phyloP scores from a whole-genome alignment of 805 yeast species.

The Cyberlindnera misumaiensis region DNA sequence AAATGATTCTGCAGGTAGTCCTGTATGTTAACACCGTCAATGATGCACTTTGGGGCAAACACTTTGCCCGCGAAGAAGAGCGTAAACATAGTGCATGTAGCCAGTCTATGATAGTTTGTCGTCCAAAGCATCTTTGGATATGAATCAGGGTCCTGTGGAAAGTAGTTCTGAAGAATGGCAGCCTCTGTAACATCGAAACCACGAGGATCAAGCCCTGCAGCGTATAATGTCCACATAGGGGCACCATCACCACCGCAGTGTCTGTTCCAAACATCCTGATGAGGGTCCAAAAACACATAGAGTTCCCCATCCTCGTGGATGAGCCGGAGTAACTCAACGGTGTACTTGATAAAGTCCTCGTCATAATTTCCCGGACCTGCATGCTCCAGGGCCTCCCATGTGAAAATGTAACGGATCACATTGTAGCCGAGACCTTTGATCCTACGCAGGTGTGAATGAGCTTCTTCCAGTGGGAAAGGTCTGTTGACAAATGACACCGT shows the following conservation, averaged over 20 bases:
- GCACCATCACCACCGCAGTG: constrained; percentile 90
- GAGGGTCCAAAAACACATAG: constrained; percentile 79
- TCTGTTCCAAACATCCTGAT: constrained; percentile 93
- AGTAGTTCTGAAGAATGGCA: constrained; percentile 64
- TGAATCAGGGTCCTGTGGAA: constrained; percentile 29
- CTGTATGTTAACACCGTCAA: constrained; percentile 73
- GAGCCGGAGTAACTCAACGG: constrained; percentile 52
- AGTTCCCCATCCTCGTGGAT: constrained; percentile 62
- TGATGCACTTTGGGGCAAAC: constrained; percentile 68
- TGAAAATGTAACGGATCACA: constrained; percentile 63
- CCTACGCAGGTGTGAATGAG: constrained; percentile 58
- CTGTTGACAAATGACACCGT: constrained; percentile 74
- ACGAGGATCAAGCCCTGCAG: constrained; percentile 81
- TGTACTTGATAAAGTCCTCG: constrained; percentile 63
- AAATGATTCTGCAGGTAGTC: constrained; percentile 65
- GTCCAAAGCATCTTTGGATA: constrained; percentile 92
- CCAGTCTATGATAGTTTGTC: constrained; percentile 73
- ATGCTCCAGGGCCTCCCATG: constrained; percentile 94
- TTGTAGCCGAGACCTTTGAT: constrained; percentile 81
- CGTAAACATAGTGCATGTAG: constrained; percentile 76
- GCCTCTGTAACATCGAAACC: constrained; percentile 70
- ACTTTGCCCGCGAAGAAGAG: constrained; percentile 72
- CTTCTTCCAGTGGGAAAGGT: constrained; percentile 74
- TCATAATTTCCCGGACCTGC: constrained; percentile 81
- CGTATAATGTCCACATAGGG: constrained; percentile 86